A percentile compares a stretch with the other conserved stretches of the same genome.
Evolutionary conservation across 768 basidiomycete species (phyloP).

Genomic region (Leccinum incarnatum): DNA sequence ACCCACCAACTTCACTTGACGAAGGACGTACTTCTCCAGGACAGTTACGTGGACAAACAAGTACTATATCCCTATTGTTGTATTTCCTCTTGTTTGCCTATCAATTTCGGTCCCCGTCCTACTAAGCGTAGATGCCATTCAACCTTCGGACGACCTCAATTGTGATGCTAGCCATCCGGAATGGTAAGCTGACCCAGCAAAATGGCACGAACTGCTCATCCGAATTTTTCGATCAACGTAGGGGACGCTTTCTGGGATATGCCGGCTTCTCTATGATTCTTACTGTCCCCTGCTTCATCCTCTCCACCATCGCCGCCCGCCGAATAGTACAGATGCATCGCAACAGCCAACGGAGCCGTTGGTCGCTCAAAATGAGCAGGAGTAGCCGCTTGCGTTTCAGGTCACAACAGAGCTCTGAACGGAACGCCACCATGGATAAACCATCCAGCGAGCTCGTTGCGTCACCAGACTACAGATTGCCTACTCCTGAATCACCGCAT

Average conservation of each 20-base stretch:
- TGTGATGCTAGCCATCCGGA: constrained; percentile 59
- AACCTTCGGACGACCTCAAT: constrained; percentile 49
- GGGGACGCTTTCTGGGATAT: constrained; percentile 65
- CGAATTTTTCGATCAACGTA: constrained; percentile 22
- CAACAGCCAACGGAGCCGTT: constrained; percentile 11
- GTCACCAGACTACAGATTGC: constrained; percentile 14
- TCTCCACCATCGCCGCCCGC: constrained; percentile 34
- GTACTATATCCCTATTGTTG: constrained; percentile 43
- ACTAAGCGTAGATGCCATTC: constrained; percentile 42
- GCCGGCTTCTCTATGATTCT: constrained; percentile 54
- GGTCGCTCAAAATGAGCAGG: background rate
- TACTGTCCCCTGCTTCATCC: constrained; percentile 48
- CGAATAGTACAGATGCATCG: constrained; percentile 22
- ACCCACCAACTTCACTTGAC: background rate
- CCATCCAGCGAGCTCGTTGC: constrained; percentile 16
- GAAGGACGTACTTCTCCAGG: constrained; percentile 27
- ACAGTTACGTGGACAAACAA: constrained; percentile 47
- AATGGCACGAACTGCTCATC: background rate
- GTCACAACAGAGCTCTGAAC: background rate
- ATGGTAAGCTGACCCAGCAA: constrained; percentile 42
- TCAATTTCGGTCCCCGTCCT: constrained; percentile 43
- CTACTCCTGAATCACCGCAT: constrained; percentile 10
- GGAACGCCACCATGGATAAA: constrained; percentile 1
- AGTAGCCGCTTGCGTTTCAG: background rate
- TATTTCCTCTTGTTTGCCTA: constrained; percentile 48